These are phyloP conservation scores for Solanum hybrid DNA, from an alignment of 305 asterid species.

Conservation along the genomic window DNA sequence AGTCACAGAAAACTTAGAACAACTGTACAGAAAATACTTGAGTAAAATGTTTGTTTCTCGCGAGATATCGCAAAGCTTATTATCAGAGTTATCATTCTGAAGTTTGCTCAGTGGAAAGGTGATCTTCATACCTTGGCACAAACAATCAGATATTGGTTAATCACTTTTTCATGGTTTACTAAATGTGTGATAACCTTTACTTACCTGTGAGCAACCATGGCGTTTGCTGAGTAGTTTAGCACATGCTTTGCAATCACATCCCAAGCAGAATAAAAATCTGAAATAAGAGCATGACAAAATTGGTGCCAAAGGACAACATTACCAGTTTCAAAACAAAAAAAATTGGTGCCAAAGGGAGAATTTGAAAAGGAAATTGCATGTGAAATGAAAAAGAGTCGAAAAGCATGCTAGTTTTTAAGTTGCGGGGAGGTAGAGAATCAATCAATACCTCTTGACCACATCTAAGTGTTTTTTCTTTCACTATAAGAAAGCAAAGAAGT, in stretches of 20 bases:
- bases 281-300: slow-evolving; percentile 11
- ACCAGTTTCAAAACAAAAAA: neutral
- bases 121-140: neutral
- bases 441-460: neutral
- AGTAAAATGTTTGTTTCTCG: neutral
- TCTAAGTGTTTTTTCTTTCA: neutral
- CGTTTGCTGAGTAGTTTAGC: slow-evolving; percentile 43
- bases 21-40: neutral
- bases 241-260: slow-evolving; percentile 68
- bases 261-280: slow-evolving; percentile 99
- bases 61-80: neutral
- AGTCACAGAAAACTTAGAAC: neutral
- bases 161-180: neutral
- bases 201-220: slow-evolving; percentile 76
- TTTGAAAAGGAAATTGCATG: neutral
- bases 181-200: neutral
- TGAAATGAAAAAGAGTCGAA: neutral
- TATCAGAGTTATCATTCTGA: neutral
- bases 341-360: neutral
- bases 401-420: neutral
- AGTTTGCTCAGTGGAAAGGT: neutral
- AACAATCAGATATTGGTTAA: neutral
- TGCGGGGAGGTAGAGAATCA: neutral
- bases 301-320: neutral
- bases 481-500: neutral